Evolutionary conservation across 495 filamentous ascomycete species (phyloP).

Genomic region (Astrocystis sublimbata): DNA sequence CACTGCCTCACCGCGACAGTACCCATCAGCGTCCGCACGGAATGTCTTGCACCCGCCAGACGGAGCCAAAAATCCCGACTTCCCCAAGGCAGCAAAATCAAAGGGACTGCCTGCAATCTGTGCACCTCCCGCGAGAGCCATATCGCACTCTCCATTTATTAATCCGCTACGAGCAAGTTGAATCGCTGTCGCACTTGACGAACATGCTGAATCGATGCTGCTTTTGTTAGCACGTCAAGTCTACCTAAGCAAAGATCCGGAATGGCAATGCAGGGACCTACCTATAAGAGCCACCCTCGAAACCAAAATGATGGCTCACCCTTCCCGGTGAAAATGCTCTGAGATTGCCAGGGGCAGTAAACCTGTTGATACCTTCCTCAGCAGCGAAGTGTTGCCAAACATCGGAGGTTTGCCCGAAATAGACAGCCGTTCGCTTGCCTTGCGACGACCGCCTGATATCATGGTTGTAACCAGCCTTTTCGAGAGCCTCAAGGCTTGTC

Average conservation of each 20-base stretch:
- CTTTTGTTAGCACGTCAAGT: background rate
- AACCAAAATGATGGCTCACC: constrained; percentile 46
- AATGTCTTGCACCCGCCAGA: constrained; percentile 29
- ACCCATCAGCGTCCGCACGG: constrained; percentile 49
- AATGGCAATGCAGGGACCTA: constrained; percentile 32
- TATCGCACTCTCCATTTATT: constrained; percentile 68
- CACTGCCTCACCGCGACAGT: constrained; percentile 58
- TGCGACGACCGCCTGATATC: constrained; percentile 33
- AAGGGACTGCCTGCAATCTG: constrained; percentile 66
- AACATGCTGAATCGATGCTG: constrained; percentile 45
- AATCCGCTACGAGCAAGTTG: constrained; percentile 60
- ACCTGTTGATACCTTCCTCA: constrained; percentile 74
- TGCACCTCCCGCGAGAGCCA: constrained; percentile 60
- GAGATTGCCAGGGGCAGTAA: constrained; percentile 74
- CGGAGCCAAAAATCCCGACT: constrained; percentile 39
- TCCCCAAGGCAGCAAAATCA: constrained; percentile 59
- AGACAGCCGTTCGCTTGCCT: constrained; percentile 66
- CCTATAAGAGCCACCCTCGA: constrained; percentile 41
- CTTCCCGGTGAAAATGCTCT: constrained; percentile 64
- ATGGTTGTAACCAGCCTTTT: constrained; percentile 73
- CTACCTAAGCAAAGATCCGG: background rate
- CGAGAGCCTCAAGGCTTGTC: constrained; percentile 74
- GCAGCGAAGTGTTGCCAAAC: constrained; percentile 78
- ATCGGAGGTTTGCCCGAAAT: constrained; percentile 79
- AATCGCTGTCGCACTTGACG: constrained; percentile 38